Evolutionary conservation across 306 rosid species (phyloP).

Genomic region (Malus orientalis): DNA sequence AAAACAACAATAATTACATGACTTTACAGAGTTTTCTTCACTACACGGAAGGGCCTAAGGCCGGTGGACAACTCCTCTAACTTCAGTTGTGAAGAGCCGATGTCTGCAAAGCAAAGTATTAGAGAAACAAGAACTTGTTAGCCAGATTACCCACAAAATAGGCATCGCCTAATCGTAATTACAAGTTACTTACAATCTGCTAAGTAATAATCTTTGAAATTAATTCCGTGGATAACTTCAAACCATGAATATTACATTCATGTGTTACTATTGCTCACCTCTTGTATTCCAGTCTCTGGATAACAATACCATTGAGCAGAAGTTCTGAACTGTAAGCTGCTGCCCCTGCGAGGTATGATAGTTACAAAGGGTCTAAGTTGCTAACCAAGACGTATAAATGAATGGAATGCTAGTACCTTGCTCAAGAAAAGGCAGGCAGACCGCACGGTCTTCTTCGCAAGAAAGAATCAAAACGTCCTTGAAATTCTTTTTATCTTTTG

Average conservation of each 20-base stretch:
- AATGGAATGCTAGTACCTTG: slow-evolving; percentile 39
- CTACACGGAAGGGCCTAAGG: background rate
- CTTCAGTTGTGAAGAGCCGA: slow-evolving; percentile 34
- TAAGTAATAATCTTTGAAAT: no score
- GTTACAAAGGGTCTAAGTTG: slow-evolving; percentile 29
- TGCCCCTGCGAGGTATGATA: slow-evolving; percentile 53
- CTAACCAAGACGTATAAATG: background rate
- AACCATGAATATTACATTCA: no score
- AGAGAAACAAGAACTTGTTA: background rate
- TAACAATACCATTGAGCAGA: slow-evolving; percentile 77
- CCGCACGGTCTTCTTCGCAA: slow-evolving; percentile 64
- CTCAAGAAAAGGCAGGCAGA: slow-evolving; percentile 64
- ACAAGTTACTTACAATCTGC: no score
- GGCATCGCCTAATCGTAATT: no score
- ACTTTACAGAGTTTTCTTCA: background rate
- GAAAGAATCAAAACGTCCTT: slow-evolving; percentile 66
- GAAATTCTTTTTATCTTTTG: slow-evolving; percentile 38
- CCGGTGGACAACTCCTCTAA: background rate
- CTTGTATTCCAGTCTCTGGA: slow-evolving; percentile 79
- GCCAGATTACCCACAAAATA: background rate
- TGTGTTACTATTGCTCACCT: slow-evolving; percentile 33
- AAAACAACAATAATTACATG: background rate
- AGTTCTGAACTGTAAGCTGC: slow-evolving; percentile 70
- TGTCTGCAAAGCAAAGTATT: slow-evolving; percentile 27
- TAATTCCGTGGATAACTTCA: no score